Conservation (phyloP, 2,329 filamentous ascomycete species). For the Fusarium sp. region DNA sequence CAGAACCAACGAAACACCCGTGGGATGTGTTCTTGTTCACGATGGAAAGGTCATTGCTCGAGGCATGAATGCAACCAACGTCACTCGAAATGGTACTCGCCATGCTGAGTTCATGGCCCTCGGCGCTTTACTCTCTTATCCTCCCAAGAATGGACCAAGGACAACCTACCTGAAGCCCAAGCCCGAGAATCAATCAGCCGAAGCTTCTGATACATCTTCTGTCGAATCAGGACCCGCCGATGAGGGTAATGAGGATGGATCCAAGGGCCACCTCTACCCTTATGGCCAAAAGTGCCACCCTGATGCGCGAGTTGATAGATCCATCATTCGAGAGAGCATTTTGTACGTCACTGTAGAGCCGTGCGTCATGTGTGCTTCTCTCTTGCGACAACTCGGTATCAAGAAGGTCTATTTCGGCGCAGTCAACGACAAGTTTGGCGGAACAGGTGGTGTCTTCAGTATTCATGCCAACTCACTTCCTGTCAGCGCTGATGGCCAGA, state of each 20-base stretch:
- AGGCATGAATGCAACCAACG: slow-evolving; percentile 97
- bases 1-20: slow-evolving; percentile 88
- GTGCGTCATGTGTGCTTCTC: slow-evolving; percentile 97
- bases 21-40: slow-evolving; percentile 93
- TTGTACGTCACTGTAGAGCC: slow-evolving; percentile 98
- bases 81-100: slow-evolving; percentile 88
- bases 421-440: slow-evolving; percentile 95
- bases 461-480: slow-evolving; percentile 74
- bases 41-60: slow-evolving; percentile 81
- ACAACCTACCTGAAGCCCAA: slow-evolving; percentile 50
- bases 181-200: slow-evolving; percentile 36
- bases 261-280: slow-evolving; percentile 66
- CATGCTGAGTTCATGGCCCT: slow-evolving; percentile 97
- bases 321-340: slow-evolving; percentile 74
- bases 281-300: slow-evolving; percentile 69
- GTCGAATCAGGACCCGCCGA: slow-evolving; percentile 45
- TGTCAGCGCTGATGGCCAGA: slow-evolving; percentile 48
- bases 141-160: slow-evolving; percentile 42
- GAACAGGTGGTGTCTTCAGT: slow-evolving; percentile 91
- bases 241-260: slow-evolving; percentile 63
- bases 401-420: slow-evolving; percentile 94
- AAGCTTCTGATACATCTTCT: slow-evolving; percentile 39
- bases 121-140: slow-evolving; percentile 61
- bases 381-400: slow-evolving; percentile 88
- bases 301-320: slow-evolving; percentile 67